These are phyloP conservation scores for Phytophthora boehmeriae DNA, from an alignment of 352 stramenopile species.

Conservation along the genomic window DNA sequence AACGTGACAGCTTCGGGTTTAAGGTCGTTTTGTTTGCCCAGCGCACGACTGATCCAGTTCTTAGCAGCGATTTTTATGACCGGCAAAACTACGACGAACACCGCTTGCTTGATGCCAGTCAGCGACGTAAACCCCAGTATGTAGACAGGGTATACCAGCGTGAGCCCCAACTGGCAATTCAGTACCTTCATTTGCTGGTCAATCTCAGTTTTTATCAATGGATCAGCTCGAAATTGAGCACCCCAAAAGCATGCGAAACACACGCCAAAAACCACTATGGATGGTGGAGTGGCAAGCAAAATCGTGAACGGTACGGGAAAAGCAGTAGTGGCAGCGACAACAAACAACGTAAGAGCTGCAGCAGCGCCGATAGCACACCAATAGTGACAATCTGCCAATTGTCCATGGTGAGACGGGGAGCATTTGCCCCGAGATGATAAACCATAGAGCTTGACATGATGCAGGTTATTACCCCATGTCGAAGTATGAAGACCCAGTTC, in stretches of 20 bases:
- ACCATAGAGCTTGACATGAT: conserved; percentile 19
- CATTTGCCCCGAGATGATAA: conserved; percentile 20
- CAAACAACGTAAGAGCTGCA: conserved; percentile 11
- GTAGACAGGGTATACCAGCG: conserved; percentile 14
- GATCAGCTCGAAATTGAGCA: conserved; percentile 6
- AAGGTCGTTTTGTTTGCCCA: neutral
- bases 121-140: conserved; percentile 12
- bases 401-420: conserved; percentile 12
- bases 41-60: conserved; percentile 2
- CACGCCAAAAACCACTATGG: conserved; percentile 2
- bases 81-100: conserved; percentile 11
- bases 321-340: conserved; percentile 5
- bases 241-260: conserved; percentile 12
- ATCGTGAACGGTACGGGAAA: conserved; percentile 14
- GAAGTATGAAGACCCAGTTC: conserved; percentile 26
- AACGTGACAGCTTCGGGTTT: conserved; percentile 9
- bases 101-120: conserved; percentile 6
- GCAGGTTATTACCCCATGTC: conserved; percentile 8
- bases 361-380: conserved; percentile 2
- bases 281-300: conserved; percentile 1
- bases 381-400: conserved; percentile 16
- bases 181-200: conserved; percentile 13
- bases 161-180: conserved; percentile 13
- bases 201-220: conserved; percentile 6
- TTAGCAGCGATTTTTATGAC: conserved; percentile 3